Evolutionary conservation across 805 yeast species (phyloP).

Genomic region (Ogataea paradorogensis): DNA sequence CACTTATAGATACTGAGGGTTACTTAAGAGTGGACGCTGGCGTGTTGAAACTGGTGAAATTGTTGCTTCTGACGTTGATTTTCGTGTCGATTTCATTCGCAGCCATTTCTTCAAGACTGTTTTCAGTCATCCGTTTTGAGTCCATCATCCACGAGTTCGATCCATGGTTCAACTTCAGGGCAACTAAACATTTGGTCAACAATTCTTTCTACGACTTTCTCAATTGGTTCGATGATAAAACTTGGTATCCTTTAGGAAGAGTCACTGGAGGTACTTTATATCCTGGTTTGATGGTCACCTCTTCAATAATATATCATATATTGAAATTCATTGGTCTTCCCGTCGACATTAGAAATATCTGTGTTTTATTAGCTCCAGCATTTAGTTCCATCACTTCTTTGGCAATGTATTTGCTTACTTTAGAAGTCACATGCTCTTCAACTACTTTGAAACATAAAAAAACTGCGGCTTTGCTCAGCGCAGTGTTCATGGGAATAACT

Average conservation of each 20-base stretch:
- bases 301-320: slow-evolving; percentile 82
- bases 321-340: slow-evolving; percentile 71
- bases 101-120: slow-evolving; percentile 85
- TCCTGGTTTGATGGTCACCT: slow-evolving; percentile 97
- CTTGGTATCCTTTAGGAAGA: slow-evolving; percentile 99
- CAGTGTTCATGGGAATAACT: slow-evolving; percentile 93
- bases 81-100: slow-evolving; percentile 83
- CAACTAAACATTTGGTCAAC: slow-evolving; percentile 85
- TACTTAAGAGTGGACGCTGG: slow-evolving; percentile 23
- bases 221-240: slow-evolving; percentile 98
- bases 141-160: slow-evolving; percentile 96
- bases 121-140: slow-evolving; percentile 95
- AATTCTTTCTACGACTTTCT: slow-evolving; percentile 86
- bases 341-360: slow-evolving; percentile 89
- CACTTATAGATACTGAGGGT: slow-evolving; percentile 27
- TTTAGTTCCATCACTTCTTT: slow-evolving; percentile 90
- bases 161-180: slow-evolving; percentile 95
- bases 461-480: slow-evolving; percentile 87
- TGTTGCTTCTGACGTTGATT: slow-evolving; percentile 60
- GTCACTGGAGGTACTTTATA: slow-evolving; percentile 98
- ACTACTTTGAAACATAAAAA: slow-evolving; percentile 23
- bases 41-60: slow-evolving; percentile 23
- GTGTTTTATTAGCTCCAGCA: slow-evolving; percentile 96
- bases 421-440: slow-evolving; percentile 77
- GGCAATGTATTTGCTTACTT: slow-evolving; percentile 82